Percentiles rank a stretch among this genome's conserved stretches.
Conservation (phyloP, 2,329 filamentous ascomycete species). For the Paraconiothyrium sp. region DNA sequence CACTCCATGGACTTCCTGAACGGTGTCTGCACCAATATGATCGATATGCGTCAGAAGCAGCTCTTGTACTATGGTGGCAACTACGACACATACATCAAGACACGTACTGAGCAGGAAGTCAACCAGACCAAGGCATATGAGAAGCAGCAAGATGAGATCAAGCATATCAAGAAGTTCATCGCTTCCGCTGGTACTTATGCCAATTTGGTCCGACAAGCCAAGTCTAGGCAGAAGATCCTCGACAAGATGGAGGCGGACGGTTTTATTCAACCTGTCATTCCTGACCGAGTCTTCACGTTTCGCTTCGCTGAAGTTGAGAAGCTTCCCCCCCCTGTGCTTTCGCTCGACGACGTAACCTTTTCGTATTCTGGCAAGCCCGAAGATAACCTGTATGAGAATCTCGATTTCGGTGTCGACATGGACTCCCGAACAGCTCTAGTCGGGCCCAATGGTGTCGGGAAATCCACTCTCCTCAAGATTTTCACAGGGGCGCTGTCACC, state of each 20-base stretch:
- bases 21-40: constrained; percentile 98
- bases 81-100: constrained; percentile 98
- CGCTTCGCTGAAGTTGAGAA: constrained; percentile 99
- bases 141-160: constrained; percentile 99
- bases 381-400: constrained; percentile 94
- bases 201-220: constrained; percentile 98
- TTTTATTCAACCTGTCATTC: constrained; percentile 89
- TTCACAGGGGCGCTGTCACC: constrained; percentile 96
- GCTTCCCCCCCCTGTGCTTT: constrained; percentile 95
- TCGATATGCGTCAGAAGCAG: constrained; percentile 91
- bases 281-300: constrained; percentile 94
- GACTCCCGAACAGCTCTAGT: constrained; percentile 97
- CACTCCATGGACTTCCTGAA: constrained; percentile 99
- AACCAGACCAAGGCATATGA: constrained; percentile 99
- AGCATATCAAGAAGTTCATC: constrained; percentile 99
- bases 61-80: constrained; percentile 99
- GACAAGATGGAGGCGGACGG: constrained; percentile 99
- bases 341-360: constrained; percentile 97
- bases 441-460: constrained; percentile 98
- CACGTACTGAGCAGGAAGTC: constrained; percentile 88
- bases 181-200: constrained; percentile 99
- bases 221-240: constrained; percentile 98
- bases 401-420: constrained; percentile 99
- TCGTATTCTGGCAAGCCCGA: constrained; percentile 90
- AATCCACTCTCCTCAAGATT: constrained; percentile 93